Conservation (phyloP, 352 stramenopile species). For the Globisporangium paddicum region DNA sequence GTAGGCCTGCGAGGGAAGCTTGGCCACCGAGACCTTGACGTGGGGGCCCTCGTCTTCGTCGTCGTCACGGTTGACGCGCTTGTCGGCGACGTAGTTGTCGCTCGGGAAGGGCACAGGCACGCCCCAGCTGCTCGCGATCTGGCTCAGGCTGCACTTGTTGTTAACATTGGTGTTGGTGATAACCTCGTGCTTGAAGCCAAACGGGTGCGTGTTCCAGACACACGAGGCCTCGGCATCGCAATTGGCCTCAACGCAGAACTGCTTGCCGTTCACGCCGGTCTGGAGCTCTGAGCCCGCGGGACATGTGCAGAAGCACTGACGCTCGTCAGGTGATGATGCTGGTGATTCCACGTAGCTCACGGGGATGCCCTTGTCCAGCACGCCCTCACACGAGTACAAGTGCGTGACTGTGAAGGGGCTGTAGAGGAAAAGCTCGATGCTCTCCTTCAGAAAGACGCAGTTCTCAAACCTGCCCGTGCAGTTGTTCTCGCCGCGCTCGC, state of each 20-base stretch:
- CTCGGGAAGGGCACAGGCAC: constrained; percentile 47
- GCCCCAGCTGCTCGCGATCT: constrained; percentile 29
- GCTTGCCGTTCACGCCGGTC: constrained; percentile 14
- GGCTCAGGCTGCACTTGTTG: constrained; percentile 3
- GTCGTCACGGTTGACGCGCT: constrained; percentile 25
- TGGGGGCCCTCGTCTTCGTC: neutral
- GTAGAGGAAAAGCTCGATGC: constrained; percentile 52
- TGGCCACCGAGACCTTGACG: neutral
- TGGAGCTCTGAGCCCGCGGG: constrained; percentile 27
- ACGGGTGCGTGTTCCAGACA: constrained; percentile 32
- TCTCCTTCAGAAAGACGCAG: constrained; percentile 30
- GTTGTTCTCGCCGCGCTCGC: constrained; percentile 14
- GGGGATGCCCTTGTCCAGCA: constrained; percentile 32
- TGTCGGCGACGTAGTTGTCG: constrained; percentile 51
- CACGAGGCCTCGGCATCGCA: constrained; percentile 26
- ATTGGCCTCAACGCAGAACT: constrained; percentile 23
- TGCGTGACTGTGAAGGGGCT: constrained; percentile 49
- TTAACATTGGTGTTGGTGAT: neutral
- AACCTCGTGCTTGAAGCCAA: constrained; percentile 39
- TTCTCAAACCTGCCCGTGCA: constrained; percentile 24
- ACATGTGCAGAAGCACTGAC: constrained; percentile 59
- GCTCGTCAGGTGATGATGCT: constrained; percentile 2
- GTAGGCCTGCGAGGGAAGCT: constrained; percentile 6
- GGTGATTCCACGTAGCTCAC: constrained; percentile 36
- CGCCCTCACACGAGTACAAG: constrained; percentile 24